phyloP scores from a whole-genome alignment of 345 rosid species.

The Rhizophora mangle region DNA sequence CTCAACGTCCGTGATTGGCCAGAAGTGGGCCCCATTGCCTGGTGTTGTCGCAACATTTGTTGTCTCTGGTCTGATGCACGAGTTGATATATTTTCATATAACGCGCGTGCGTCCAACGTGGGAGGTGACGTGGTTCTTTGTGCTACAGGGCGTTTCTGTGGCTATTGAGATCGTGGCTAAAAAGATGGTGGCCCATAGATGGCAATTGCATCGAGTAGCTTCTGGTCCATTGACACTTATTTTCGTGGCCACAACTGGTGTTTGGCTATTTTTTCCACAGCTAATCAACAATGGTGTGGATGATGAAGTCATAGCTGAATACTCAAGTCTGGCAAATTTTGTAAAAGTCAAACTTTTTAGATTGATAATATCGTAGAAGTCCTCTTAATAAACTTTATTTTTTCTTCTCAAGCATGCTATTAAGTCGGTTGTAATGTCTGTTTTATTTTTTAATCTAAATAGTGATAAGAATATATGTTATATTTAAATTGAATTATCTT shows the following conservation, averaged over 20 bases:
- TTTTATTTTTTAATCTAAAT: too few species aligned
- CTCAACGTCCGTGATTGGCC: slow-evolving; percentile 17
- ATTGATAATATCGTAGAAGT: too few species aligned
- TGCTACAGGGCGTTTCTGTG: slow-evolving; percentile 51
- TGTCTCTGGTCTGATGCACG: slow-evolving; percentile 70
- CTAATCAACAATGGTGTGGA: slow-evolving; percentile 35
- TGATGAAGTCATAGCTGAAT: slow-evolving; percentile 36
- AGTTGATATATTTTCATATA: slow-evolving; percentile 43
- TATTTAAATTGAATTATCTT: too few species aligned
- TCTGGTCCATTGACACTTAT: slow-evolving; percentile 34
- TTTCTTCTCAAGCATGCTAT: too few species aligned
- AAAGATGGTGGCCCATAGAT: slow-evolving; percentile 22
- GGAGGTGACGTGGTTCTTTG: slow-evolving; percentile 69
- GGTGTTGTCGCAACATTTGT: slow-evolving; percentile 45
- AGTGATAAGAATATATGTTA: too few species aligned
- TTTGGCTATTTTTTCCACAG: slow-evolving; percentile 53
- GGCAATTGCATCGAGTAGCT: slow-evolving; percentile 25
- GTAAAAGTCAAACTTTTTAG: slow-evolving; percentile 10
- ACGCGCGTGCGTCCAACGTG: slow-evolving; percentile 56
- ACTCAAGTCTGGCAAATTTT: slow-evolving; percentile 17
- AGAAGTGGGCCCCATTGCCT: slow-evolving; percentile 21
- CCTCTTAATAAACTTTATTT: too few species aligned
- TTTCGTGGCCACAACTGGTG: slow-evolving; percentile 39
- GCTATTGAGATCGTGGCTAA: slow-evolving; percentile 43
- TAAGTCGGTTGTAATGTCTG: too few species aligned